A percentile compares a stretch with the other conserved stretches of the same genome.
Conservation (phyloP, 2,329 filamentous ascomycete genomes). For the Cyclaneusma minus region DNA sequence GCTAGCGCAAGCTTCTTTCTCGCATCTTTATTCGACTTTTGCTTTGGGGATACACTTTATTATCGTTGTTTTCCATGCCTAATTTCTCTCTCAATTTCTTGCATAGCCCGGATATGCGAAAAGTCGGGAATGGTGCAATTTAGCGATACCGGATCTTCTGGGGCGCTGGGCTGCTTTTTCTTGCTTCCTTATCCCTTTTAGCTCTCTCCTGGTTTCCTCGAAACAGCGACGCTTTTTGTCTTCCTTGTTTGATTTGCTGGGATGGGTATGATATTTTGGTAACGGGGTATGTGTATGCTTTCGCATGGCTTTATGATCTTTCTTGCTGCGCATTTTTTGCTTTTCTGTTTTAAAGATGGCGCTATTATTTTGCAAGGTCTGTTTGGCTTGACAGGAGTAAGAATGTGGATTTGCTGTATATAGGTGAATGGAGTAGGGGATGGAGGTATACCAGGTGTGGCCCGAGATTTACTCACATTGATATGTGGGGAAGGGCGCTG, state of each 20-base stretch:
- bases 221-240: background rate
- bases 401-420: no score
- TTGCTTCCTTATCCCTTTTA: constrained; percentile 2
- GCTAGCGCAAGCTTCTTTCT: background rate
- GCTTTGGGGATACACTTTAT: constrained; percentile 1
- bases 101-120: no score
- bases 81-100: no score
- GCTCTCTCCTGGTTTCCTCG: background rate
- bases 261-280: constrained; percentile 1
- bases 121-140: no score
- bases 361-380: no score
- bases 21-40: background rate
- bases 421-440: no score
- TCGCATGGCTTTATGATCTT: constrained; percentile 1
- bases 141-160: no score
- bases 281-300: background rate
- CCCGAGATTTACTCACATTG: no score
- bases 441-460: no score
- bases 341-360: constrained; percentile 1
- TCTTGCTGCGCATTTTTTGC: constrained; percentile 1
- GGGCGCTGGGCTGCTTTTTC: background rate
- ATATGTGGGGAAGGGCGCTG: no score
- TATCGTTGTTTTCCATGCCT: no score
- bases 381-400: no score
- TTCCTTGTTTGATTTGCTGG: background rate